Conservation (phyloP, 306 rosid species). For the Castanea sativa region DNA sequence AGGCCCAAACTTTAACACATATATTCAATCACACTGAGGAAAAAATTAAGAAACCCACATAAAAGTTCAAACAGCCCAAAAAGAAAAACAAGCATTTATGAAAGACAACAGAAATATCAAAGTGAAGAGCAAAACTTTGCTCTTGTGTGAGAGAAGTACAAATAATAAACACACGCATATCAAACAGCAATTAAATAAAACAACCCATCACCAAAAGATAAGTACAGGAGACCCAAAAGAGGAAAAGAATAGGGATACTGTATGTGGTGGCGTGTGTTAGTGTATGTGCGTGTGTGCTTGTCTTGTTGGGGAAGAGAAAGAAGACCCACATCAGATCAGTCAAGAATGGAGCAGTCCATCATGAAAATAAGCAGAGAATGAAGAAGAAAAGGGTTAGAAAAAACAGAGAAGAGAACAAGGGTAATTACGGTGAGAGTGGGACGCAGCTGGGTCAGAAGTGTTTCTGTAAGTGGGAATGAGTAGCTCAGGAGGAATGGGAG, state of each 20-base stretch:
- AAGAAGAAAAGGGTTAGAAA: neutral
- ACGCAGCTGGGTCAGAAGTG: slow-evolving; percentile 17
- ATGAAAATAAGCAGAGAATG: neutral
- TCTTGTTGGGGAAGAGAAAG: neutral
- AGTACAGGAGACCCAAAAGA: neutral
- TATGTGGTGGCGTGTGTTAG: neutral
- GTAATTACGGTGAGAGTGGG: slow-evolving; percentile 36
- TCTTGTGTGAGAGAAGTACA: neutral
- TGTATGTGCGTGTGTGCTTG: neutral
- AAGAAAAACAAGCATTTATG: slow-evolving; percentile 12
- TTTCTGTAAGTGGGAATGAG: slow-evolving; percentile 27
- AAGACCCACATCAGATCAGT: neutral
- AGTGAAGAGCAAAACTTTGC: neutral
- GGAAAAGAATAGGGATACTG: neutral
- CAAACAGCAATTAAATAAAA: neutral
- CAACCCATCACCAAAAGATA: neutral
- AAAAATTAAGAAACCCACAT: neutral
- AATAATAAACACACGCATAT: neutral
- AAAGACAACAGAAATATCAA: neutral
- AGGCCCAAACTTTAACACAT: slow-evolving; percentile 7
- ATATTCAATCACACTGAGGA: neutral
- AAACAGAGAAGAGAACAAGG: neutral
- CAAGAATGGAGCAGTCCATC: neutral
- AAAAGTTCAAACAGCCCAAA: slow-evolving; percentile 1
- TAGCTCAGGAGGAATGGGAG: slow-evolving; percentile 70